Conservation (phyloP, 2,329 filamentous ascomycete genomes). For the Sordariomycetes sp. region DNA sequence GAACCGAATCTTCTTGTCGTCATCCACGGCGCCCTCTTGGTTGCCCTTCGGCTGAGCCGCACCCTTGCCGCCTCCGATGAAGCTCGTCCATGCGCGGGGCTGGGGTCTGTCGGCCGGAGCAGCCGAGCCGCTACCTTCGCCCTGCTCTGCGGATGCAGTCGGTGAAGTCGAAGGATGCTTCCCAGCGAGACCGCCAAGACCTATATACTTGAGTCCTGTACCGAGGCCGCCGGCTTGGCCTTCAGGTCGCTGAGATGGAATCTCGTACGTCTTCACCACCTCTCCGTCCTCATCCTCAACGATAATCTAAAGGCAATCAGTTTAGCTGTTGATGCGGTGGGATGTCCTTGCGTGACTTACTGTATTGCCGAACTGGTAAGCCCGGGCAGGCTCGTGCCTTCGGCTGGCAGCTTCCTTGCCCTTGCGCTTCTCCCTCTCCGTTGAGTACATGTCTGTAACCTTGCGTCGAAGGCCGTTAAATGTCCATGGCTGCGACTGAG, state of each 20-base stretch:
- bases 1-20: conserved; percentile 67
- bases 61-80: conserved; percentile 26
- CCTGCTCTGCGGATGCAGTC: not conserved
- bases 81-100: conserved; percentile 39
- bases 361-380: conserved; percentile 78
- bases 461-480: conserved; percentile 36
- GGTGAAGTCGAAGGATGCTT: conserved; percentile 8
- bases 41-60: conserved; percentile 20
- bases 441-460: conserved; percentile 42
- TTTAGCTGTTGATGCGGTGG: not conserved
- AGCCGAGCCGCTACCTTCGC: not conserved
- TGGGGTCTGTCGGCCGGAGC: conserved; percentile 14
- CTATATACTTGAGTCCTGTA: conserved; percentile 43
- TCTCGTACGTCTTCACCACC: conserved; percentile 75
- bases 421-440: conserved; percentile 55
- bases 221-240: conserved; percentile 27
- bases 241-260: conserved; percentile 46
- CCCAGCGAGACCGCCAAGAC: conserved; percentile 35
- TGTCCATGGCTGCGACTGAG: conserved; percentile 18
- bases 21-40: conserved; percentile 22
- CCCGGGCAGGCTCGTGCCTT: conserved; percentile 60
- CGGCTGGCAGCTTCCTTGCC: conserved; percentile 41
- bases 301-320: conserved; percentile 51
- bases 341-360: conserved; percentile 28
- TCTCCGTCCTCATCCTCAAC: conserved; percentile 82